Base-by-base conservation (phyloP, 257 asterid genomes). In the Gardenia jasminoides region DNA sequence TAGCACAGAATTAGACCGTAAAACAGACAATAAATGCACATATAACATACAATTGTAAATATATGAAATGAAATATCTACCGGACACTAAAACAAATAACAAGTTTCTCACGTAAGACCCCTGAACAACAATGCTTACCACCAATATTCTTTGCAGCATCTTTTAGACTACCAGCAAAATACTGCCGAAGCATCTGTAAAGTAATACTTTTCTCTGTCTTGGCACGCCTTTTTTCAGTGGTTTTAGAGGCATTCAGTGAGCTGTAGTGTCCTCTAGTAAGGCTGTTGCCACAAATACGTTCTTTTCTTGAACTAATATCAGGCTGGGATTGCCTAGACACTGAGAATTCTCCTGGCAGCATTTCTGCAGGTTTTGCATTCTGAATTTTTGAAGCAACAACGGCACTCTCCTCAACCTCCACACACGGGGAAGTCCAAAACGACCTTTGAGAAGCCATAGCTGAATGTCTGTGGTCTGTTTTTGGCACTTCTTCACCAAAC, bases 61-160 rank as follows among this genome's bases (percentile, higher is more conserved):
- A 17, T 26, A 56, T 2, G 33, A 3, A 4, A 70, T 46, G 13
- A 26, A 59, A 6, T 8, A 56, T 31, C 33, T 7, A 28, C 16
- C 68, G 19, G 10, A 10, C 19, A 24, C 8, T 39, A n/a, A 48
- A 79, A 26, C 26, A 31, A 1, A 33, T 64, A 33, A 47, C 62
- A 66, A 6, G 9, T 11, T 67, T 47, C 19, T 64, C 20, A 64
- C 19, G 28, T 39, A 64, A 19, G 3, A 67, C 58, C 9, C 47
- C 43, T n/a, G 39, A 67, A 50, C 20, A 19, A 59, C 11, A 56
- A 61, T 74, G 82, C 98, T 88, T 84, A 91, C 98, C 99, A 68
- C 99, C 96, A 80, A 93, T 93, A 86, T 87, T 90, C 83, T 61
- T 91, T 61, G 99, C 99, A 77, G 99, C 99, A 81, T 95, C 99